A percentile compares a stretch with the other conserved stretches of the same genome.
Conservation (phyloP, 2,329 filamentous ascomycete genomes). For the Graphilbum ipis-grandicollis region DNA sequence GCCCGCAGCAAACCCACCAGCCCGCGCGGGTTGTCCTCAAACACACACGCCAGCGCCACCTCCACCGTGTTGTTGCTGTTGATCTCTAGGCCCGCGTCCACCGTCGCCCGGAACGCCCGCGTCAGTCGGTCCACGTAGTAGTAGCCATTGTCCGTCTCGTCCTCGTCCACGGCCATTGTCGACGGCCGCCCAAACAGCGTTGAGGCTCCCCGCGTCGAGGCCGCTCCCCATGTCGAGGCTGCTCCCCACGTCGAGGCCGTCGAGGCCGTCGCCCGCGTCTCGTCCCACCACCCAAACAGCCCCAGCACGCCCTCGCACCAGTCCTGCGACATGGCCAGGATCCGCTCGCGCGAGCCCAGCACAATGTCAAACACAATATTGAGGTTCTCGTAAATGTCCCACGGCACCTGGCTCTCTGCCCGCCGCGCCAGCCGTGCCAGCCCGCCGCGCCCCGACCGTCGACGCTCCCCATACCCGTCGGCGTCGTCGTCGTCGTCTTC, state of each 20-base stretch:
- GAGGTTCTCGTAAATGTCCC: slow-evolving; percentile 76
- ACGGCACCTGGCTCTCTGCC: slow-evolving; percentile 75
- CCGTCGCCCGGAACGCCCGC: slow-evolving; percentile 51
- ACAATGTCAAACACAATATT: slow-evolving; percentile 66
- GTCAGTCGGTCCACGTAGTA: slow-evolving; percentile 63
- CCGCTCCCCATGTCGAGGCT: too few relatives aligned
- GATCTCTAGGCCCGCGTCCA: slow-evolving; percentile 55
- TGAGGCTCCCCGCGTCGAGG: too few relatives aligned
- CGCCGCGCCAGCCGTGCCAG: slow-evolving; percentile 52
- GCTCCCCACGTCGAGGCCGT: slow-evolving; percentile 17
- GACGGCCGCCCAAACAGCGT: too few relatives aligned
- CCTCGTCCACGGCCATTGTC: too few relatives aligned
- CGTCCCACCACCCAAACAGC: slow-evolving; percentile 84
- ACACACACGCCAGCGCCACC: slow-evolving; percentile 62
- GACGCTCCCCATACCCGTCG: neutral
- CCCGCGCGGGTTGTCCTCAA: slow-evolving; percentile 67
- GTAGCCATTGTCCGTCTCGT: too few relatives aligned
- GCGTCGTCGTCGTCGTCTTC: slow-evolving; percentile 18
- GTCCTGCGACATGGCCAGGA: slow-evolving; percentile 64
- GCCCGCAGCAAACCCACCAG: slow-evolving; percentile 55
- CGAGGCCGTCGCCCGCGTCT: slow-evolving; percentile 31
- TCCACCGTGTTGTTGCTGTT: slow-evolving; percentile 63
- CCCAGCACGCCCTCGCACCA: slow-evolving; percentile 83
- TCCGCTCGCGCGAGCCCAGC: slow-evolving; percentile 57
- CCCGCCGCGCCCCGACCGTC: slow-evolving; percentile 8